Evolutionary conservation across 2,329 filamentous ascomycete species (phyloP), one percentile per base, ranked within the genome.

Genomic region (Beauveria sp.): DNA sequence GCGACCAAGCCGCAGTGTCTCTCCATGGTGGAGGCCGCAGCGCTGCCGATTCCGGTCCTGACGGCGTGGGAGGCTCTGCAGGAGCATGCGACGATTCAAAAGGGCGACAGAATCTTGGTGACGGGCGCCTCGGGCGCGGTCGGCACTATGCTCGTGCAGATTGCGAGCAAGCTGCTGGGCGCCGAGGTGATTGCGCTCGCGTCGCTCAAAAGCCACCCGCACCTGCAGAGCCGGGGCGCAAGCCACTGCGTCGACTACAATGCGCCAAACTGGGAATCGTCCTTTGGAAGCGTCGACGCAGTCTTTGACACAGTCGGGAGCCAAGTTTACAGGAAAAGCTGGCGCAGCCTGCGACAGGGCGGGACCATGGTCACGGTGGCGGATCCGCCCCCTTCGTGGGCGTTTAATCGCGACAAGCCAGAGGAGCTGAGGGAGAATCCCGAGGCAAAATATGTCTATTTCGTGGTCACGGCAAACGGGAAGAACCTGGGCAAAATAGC

Each of bases 351-450:
- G 3, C 72, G 71, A 45, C 55, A 62, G 1, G 61, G 66, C 14
- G 74, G 73, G 0, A 61, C 62, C 0, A 70, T 76, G 10, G 66
- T 77, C 0, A 75, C 75, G 0, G 68, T 77, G 0, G 72, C 66
- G 2, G 74, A 74, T 49, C 72, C 73, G 7, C 66, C 72, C 0
- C 72, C 73, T 0, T 18, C 61, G 0, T 75, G 73, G 73, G 72
- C 72, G 0, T 72, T 70, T n/a, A 66, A 63, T 0, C 45, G 56
- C 3, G 65, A 49, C 1, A 38, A 63, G 5, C 67, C 71, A 0
- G 54, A 63, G 0, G 69, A 74, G 59, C 20, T 66, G 0, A 43
- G 40, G 1, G 38, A 20, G 0, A 56, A 69, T 2, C 70, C 70
- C 0, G 53, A 60, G 0, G 69, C 73, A 2, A 67, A 51, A 16